A percentile compares a stretch with the other conserved stretches of the same genome.
phyloP scores from a whole-genome alignment of 83 land plant species.

The Picea abies region DNA sequence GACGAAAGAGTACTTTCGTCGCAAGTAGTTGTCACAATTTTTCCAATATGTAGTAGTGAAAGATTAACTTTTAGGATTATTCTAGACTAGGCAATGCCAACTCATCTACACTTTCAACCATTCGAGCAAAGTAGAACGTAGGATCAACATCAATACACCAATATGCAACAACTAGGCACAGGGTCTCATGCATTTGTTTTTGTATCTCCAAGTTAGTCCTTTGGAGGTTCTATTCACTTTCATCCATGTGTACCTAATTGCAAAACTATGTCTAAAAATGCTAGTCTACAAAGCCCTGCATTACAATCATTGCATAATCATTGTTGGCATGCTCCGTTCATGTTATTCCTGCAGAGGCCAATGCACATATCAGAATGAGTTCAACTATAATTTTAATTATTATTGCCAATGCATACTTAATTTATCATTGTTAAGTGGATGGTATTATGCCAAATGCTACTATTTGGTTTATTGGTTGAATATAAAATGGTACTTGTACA shows the following conservation, averaged over 20 bases:
- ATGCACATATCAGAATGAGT: constrained; percentile 78
- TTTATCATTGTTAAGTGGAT: too few species aligned
- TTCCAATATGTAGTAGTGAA: too few species aligned
- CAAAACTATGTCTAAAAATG: not conserved
- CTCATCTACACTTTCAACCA: constrained; percentile 1
- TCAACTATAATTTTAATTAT: constrained; percentile 68
- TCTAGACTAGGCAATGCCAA: constrained; percentile 1
- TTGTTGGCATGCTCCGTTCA: constrained; percentile 88
- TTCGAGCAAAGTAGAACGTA: constrained; percentile 12
- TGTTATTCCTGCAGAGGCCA: constrained; percentile 84
- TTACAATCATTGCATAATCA: constrained; percentile 26
- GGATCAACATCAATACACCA: constrained; percentile 14
- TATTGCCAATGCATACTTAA: too few species aligned
- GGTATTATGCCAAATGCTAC: too few species aligned
- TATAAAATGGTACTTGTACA: too few species aligned
- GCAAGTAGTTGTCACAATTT: too few species aligned
- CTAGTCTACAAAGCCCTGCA: not conserved
- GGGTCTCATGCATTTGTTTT: constrained; percentile 6
- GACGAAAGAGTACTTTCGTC: too few species aligned
- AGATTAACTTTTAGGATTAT: not conserved
- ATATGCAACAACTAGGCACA: not conserved
- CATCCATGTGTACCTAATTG: constrained; percentile 3
- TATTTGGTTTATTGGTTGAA: too few species aligned
- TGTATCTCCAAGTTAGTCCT: not conserved
- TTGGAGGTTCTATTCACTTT: constrained; percentile 1